These are phyloP conservation scores for Vachellia collinsii DNA, from an alignment of 306 rosid species.

Conservation along the genomic window DNA sequence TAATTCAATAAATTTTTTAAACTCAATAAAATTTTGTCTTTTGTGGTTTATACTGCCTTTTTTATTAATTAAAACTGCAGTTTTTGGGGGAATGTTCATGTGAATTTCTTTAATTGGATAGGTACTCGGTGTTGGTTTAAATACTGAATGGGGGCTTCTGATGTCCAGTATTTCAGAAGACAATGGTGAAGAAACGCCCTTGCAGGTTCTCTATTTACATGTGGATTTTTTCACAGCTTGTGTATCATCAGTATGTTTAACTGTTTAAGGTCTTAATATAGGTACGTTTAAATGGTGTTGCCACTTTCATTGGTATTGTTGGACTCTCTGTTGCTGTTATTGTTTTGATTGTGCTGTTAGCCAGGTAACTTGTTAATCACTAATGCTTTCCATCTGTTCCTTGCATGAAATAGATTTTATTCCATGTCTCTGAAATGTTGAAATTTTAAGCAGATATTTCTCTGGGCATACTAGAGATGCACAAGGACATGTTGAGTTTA, in stretches of 20 bases:
- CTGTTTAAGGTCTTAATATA: constrained; percentile 39
- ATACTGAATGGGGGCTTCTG: constrained; percentile 99
- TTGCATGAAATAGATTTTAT: constrained; percentile 9
- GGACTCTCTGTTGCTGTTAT: constrained; percentile 88
- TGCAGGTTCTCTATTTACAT: constrained; percentile 67
- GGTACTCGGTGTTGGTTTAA: constrained; percentile 92
- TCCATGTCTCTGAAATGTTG: constrained; percentile 31
- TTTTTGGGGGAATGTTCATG: neutral
- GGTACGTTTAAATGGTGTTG: constrained; percentile 98
- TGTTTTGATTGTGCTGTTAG: constrained; percentile 77
- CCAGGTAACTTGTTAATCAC: constrained; percentile 57
- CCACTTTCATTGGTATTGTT: constrained; percentile 90
- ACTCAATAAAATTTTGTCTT: constrained; percentile 19
- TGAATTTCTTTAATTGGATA: constrained; percentile 37
- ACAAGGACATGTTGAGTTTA: constrained; percentile 56
- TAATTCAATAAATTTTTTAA: neutral
- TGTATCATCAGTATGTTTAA: constrained; percentile 25
- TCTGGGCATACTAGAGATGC: constrained; percentile 73
- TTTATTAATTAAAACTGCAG: neutral
- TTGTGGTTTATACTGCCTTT: neutral
- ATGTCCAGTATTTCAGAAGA: constrained; percentile 99
- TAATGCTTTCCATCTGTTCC: constrained; percentile 26
- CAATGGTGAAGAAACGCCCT: constrained; percentile 97
- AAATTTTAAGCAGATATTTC: constrained; percentile 68
- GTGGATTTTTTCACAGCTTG: constrained; percentile 1